A percentile compares a stretch with the other conserved stretches of the same genome.
These are phyloP conservation scores for Astragalus glycyphyllos DNA, from an alignment of 306 rosid genomes.

Conservation along the genomic window DNA sequence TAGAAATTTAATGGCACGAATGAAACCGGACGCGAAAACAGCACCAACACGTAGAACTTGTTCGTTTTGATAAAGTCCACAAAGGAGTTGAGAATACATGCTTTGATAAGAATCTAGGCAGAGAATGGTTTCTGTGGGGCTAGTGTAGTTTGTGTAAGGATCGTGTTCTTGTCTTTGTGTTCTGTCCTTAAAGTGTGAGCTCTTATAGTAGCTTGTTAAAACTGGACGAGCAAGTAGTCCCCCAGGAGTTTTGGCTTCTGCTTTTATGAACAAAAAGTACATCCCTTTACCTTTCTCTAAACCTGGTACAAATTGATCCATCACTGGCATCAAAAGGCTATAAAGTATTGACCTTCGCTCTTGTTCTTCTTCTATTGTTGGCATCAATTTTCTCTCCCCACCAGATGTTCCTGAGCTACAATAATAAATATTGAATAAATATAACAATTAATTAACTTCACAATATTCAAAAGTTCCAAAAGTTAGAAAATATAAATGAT, in stretches of 20 bases:
- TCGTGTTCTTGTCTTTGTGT: conserved; percentile 24
- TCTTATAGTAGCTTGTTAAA: conserved; percentile 62
- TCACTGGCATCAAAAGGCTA: conserved; percentile 62
- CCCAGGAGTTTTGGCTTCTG: conserved; percentile 57
- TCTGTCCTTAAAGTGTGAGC: conserved; percentile 51
- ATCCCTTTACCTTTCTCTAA: conserved; percentile 66
- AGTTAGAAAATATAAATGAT: too few relatives aligned
- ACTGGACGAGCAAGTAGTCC: conserved; percentile 65
- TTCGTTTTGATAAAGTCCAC: conserved; percentile 57
- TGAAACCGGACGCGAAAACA: conserved; percentile 74
- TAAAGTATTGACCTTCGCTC: conserved; percentile 53
- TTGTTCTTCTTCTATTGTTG: conserved; percentile 61
- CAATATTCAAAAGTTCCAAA: too few relatives aligned
- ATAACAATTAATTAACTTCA: too few relatives aligned
- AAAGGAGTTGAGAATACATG: conserved; percentile 71
- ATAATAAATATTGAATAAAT: neutral
- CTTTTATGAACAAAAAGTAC: conserved; percentile 58
- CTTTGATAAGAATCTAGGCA: conserved; percentile 66
- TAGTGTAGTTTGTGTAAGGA: conserved; percentile 59
- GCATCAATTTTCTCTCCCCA: conserved; percentile 73
- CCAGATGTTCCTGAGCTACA: conserved; percentile 68
- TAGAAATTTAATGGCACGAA: conserved; percentile 64
- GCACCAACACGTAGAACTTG: conserved; percentile 71
- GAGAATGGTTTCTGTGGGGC: conserved; percentile 61
- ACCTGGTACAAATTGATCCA: conserved; percentile 57